A percentile compares a stretch with the other conserved stretches of the same genome.
Evolutionary conservation across 108 stramenopile species (phyloP).

Genomic region (Cylindrotheca fusiformis): DNA sequence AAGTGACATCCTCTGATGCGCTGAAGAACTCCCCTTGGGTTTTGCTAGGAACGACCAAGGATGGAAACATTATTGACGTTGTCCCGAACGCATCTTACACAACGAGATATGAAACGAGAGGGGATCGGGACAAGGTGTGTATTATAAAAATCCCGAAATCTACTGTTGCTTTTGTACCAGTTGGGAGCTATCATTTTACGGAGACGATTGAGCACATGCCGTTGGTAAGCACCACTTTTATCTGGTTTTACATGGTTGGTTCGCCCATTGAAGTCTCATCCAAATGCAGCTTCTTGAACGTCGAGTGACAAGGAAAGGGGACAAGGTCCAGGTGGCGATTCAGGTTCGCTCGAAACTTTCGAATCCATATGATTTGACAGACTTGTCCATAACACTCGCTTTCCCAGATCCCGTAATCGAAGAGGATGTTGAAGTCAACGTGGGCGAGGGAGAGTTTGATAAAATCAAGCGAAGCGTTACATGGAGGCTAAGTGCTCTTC

Average conservation of each 20-base stretch:
- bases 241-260: slow-evolving; percentile 4
- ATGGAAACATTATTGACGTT: slow-evolving; percentile 1
- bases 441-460: slow-evolving; percentile 63
- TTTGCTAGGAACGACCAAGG: slow-evolving; percentile 5
- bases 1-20: slow-evolving; percentile 58
- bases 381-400: slow-evolving; percentile 54
- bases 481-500: slow-evolving; percentile 55
- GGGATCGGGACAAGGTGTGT: slow-evolving; percentile 4
- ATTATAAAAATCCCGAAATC: slow-evolving; percentile 58
- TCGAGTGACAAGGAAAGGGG: slow-evolving; percentile 51
- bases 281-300: slow-evolving; percentile 53
- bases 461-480: slow-evolving; percentile 51
- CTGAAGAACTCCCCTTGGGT: slow-evolving; percentile 54
- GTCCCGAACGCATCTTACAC: slow-evolving; percentile 26
- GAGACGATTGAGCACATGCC: slow-evolving; percentile 62
- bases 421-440: slow-evolving; percentile 41
- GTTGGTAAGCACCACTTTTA: slow-evolving; percentile 26
- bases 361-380: slow-evolving; percentile 56
- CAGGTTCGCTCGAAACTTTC: slow-evolving; percentile 76
- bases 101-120: slow-evolving; percentile 28
- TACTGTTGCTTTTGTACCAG: slow-evolving; percentile 34
- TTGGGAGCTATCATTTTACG: slow-evolving; percentile 38
- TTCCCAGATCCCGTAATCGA: slow-evolving; percentile 47
- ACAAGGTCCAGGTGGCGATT: slow-evolving; percentile 48
- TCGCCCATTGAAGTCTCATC: slow-evolving; percentile 28